phyloP scores from a whole-genome alignment of 805 yeast species.

The Yamadazyma tumulicola region DNA sequence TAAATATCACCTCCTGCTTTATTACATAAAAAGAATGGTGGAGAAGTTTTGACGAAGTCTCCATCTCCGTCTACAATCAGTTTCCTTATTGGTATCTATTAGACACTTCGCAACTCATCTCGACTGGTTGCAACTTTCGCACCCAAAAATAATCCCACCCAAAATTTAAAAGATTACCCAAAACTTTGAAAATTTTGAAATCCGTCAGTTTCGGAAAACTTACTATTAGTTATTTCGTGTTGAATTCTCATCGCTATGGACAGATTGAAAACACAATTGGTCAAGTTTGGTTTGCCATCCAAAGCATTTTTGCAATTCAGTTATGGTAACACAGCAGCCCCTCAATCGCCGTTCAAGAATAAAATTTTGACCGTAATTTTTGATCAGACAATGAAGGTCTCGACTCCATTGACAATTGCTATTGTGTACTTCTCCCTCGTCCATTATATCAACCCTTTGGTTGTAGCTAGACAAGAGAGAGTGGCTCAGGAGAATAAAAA shows the following conservation, averaged over 20 bases:
- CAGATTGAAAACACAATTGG: constrained; percentile 9
- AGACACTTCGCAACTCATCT: too few relatives aligned
- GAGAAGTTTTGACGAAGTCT: too few relatives aligned
- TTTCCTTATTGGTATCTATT: too few relatives aligned
- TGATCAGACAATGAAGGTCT: constrained; percentile 42
- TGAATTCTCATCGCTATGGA: not conserved
- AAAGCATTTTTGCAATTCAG: constrained; percentile 30
- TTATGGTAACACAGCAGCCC: constrained; percentile 24
- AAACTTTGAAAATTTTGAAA: too few relatives aligned
- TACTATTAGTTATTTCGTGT: too few relatives aligned
- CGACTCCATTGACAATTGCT: constrained; percentile 57
- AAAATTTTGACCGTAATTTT: constrained; percentile 32
- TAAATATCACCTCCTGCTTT: too few relatives aligned
- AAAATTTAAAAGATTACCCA: too few relatives aligned
- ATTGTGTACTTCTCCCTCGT: constrained; percentile 55
- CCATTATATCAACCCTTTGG: constrained; percentile 48
- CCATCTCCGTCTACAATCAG: too few relatives aligned
- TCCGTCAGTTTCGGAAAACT: too few relatives aligned
- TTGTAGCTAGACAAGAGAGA: constrained; percentile 43
- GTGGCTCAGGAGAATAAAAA: constrained; percentile 22
- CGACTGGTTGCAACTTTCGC: too few relatives aligned
- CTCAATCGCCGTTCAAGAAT: constrained; percentile 33
- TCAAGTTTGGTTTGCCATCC: constrained; percentile 34
- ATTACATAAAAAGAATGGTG: too few relatives aligned
- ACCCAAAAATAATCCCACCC: too few relatives aligned